Evolutionary conservation across 2,329 filamentous ascomycete species (phyloP), one percentile per base, ranked within the genome.

Genomic region (Clonostachys chloroleuca): DNA sequence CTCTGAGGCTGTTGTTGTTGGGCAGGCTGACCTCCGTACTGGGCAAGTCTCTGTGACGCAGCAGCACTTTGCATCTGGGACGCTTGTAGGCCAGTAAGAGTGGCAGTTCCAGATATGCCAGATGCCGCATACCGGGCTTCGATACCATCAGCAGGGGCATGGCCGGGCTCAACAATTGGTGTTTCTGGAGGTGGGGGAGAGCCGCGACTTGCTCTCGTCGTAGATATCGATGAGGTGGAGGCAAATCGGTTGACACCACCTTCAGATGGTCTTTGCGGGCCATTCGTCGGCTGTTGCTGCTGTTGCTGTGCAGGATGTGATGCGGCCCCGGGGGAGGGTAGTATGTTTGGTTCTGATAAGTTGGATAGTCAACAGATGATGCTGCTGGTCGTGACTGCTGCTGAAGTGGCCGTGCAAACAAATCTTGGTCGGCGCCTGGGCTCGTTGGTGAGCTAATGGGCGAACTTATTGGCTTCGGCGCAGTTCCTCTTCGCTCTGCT

Each of bases 161-260:
- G 75, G 16, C 81, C 83, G 2, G 87, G 88, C 39, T 86, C 87
- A 33, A 87, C 79, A 51, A 92, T 78, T 34, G 94, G 90, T 0
- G 94, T 97, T 64, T 97, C 92, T 9, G 94, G 94, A 2, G 94
- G 94, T 5, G 94, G 92, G 6, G 94, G 94, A 30, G 92, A 97
- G 40, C 94, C 94, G 56, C 94, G 81, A 60, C 88, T 92, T 17
- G 94, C 94, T 54, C 89, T 84, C 3, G 92, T 96, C 1, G 94
- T 99, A 3, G 92, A 95, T 12, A 85, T 95, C 0, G 94, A 97
- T 13, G 92, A 91, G 8, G 89, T 95, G 3, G 92, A 96, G 12
- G 78, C 75, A 54, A 84, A 83, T 41, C 83, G 75, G 58, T 80
- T 84, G 52, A 86, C 76, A 12, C 36, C 36, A n/a, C 36, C 36